These are phyloP conservation scores for Paratinospora sagittata DNA, from an alignment of 164 flowering plant species.

Conservation along the genomic window DNA sequence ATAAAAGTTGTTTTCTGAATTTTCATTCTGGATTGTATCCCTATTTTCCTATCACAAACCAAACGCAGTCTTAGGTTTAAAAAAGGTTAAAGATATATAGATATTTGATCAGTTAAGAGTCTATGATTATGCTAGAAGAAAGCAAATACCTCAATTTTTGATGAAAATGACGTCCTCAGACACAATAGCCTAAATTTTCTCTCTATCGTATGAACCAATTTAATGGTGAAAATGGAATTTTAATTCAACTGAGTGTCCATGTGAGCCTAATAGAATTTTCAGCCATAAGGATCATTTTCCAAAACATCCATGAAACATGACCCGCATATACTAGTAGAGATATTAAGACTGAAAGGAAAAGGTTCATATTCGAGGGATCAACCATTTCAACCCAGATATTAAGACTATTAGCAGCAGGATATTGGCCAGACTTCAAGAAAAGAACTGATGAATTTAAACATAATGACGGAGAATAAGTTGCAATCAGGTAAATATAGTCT, in stretches of 20 bases:
- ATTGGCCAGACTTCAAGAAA: not conserved
- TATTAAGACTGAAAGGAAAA: not conserved
- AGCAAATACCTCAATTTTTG: not conserved
- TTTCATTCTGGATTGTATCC: too few relatives aligned
- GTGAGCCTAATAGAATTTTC: too few relatives aligned
- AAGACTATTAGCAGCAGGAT: not conserved
- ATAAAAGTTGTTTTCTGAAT: too few relatives aligned
- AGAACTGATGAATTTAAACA: not conserved
- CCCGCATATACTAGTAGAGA: not conserved
- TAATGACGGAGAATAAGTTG: not conserved
- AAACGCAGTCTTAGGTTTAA: not conserved
- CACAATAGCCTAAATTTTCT: not conserved
- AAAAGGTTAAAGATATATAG: not conserved
- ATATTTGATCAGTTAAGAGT: not conserved
- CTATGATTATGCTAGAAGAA: not conserved
- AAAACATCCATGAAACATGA: not conserved
- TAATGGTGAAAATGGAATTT: not conserved
- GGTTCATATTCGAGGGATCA: not conserved
- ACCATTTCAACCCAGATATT: not conserved
- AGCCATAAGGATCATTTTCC: not conserved
- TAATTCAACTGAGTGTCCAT: not conserved
- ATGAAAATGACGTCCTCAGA: not conserved
- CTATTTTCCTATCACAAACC: too few relatives aligned
- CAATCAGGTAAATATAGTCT: not conserved
- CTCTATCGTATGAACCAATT: not conserved